These are phyloP conservation scores for Cephaloascus fragrans DNA, from an alignment of 805 yeast genomes.

Conservation along the genomic window DNA sequence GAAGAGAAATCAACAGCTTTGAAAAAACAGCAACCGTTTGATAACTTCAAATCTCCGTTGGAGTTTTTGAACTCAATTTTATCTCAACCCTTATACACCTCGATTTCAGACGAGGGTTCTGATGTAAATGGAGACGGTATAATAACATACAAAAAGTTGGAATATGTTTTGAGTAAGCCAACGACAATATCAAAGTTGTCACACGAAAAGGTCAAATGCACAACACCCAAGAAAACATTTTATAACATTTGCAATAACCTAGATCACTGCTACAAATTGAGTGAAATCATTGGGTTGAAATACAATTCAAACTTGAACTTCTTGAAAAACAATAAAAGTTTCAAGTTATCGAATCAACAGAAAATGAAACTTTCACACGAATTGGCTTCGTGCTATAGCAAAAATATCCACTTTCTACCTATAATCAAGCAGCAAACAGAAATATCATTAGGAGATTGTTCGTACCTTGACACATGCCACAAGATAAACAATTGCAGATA, in stretches of 20 bases:
- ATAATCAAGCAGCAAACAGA: conserved; percentile 47
- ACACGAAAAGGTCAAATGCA: conserved; percentile 24
- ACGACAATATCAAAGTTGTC: conserved; percentile 30
- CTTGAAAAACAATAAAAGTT: not conserved
- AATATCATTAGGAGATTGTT: conserved; percentile 71
- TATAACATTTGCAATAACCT: conserved; percentile 38
- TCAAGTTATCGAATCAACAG: conserved; percentile 3
- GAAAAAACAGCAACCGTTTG: too few relatives aligned
- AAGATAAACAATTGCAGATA: conserved; percentile 73
- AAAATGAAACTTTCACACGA: conserved; percentile 5
- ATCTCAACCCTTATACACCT: not conserved
- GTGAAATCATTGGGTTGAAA: conserved; percentile 5
- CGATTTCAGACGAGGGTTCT: too few relatives aligned
- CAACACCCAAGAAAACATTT: conserved; percentile 32
- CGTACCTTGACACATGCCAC: conserved; percentile 90
- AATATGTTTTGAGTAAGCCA: conserved; percentile 17
- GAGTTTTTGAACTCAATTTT: not conserved
- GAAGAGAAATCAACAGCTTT: too few relatives aligned
- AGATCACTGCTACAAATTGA: conserved; percentile 19
- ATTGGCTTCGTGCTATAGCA: conserved; percentile 5
- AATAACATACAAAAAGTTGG: not conserved
- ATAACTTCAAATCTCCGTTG: not conserved
- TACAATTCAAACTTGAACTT: not conserved
- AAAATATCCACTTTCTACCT: conserved; percentile 19
- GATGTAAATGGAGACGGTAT: too few relatives aligned